These are phyloP conservation scores for Argentina anserina DNA, from an alignment of 306 rosid species.

Conservation along the genomic window DNA sequence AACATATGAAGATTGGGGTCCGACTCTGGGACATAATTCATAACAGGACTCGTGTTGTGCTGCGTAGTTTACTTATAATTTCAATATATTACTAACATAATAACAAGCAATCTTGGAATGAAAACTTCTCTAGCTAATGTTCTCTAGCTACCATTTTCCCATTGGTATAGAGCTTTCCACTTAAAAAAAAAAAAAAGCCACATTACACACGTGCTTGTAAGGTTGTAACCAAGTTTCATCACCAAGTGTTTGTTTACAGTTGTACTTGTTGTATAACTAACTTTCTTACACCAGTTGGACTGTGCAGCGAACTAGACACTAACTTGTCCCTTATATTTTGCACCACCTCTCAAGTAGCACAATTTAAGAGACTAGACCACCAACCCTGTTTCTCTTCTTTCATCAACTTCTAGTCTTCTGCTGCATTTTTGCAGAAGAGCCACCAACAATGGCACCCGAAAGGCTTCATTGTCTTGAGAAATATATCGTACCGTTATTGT, in stretches of 20 bases:
- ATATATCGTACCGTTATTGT: background rate
- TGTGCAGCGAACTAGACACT: background rate
- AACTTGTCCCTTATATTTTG: background rate
- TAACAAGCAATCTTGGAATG: background rate
- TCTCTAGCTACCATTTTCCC: background rate
- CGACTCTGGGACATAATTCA: background rate
- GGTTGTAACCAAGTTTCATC: constrained; percentile 1
- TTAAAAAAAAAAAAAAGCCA: background rate
- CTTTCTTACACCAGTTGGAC: constrained; percentile 5
- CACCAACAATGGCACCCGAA: background rate
- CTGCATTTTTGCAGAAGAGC: background rate
- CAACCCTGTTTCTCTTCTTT: background rate
- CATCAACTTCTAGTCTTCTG: constrained; percentile 5
- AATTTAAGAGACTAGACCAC: background rate
- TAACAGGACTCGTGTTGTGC: background rate
- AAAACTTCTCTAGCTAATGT: background rate
- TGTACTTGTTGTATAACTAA: background rate
- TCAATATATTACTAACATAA: background rate
- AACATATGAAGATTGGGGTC: background rate
- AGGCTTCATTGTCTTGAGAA: background rate
- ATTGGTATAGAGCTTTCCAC: background rate
- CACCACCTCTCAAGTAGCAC: background rate
- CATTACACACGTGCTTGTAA: background rate
- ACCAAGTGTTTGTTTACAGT: background rate
- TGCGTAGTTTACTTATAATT: background rate